Evolutionary conservation across 257 asterid genomes (phyloP).

Genomic region (Paraleonurus japonicus): DNA sequence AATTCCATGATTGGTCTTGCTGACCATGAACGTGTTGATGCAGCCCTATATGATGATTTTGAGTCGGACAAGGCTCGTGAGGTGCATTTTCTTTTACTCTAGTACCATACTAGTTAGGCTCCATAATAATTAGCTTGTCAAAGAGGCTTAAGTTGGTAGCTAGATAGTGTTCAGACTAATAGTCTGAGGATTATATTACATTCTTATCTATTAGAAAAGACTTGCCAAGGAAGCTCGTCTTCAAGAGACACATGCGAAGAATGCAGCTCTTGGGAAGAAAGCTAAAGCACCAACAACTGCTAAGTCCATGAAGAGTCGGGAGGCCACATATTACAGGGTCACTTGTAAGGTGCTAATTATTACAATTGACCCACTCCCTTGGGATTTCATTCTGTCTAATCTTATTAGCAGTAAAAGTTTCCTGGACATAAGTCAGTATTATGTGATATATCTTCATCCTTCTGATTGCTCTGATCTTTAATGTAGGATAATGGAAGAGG

Average conservation of each 20-base stretch:
- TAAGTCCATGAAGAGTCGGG: constrained; percentile 71
- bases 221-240: constrained; percentile 90
- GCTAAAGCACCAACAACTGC: constrained; percentile 44
- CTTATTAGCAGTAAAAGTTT: not conserved
- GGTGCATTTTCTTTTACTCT: constrained; percentile 21
- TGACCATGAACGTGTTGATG: constrained; percentile 68
- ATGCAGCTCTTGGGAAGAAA: constrained; percentile 80
- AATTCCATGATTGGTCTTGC: constrained; percentile 87
- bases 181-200: constrained; percentile 14
- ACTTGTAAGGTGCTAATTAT: constrained; percentile 63
- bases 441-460: constrained; percentile 15
- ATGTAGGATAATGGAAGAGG: constrained; percentile 91
- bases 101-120: constrained; percentile 4
- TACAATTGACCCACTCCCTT: constrained; percentile 8
- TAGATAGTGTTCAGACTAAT: constrained; percentile 3
- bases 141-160: constrained; percentile 18
- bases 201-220: constrained; percentile 53
- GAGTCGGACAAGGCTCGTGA: constrained; percentile 86
- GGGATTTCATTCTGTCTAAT: constrained; percentile 1
- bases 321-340: constrained; percentile 76
- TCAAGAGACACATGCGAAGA: constrained; percentile 77
- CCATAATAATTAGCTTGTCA: not conserved
- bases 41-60: constrained; percentile 78
- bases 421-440: constrained; percentile 3
- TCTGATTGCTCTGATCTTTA: constrained; percentile 27